Percentiles rank a stretch among this genome's conserved stretches.
phyloP scores from a whole-genome alignment of 106 monocot species.

The Phalaenopsis aphrodite region DNA sequence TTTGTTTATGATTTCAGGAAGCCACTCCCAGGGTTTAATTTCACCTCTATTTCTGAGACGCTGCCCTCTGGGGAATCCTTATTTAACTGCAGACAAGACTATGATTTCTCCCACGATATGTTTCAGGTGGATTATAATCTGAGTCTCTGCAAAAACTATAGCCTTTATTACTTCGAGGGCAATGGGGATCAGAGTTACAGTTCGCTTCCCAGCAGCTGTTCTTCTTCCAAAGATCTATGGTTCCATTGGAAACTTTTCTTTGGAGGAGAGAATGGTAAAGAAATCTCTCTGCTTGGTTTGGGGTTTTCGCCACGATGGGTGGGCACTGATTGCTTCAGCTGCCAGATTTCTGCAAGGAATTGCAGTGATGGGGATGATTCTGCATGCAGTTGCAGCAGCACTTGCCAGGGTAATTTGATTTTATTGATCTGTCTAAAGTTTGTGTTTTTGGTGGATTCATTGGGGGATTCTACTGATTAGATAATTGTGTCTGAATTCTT shows the following conservation, averaged over 20 bases:
- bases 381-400: not conserved
- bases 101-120: conserved; percentile 7
- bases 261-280: not conserved
- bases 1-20: conserved; percentile 1
- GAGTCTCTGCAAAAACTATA: conserved; percentile 3
- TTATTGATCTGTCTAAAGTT: not conserved
- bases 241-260: conserved; percentile 11
- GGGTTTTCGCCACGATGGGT: conserved; percentile 9
- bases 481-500: not conserved
- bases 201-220: not conserved
- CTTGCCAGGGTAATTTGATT: conserved; percentile 7
- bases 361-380: not conserved
- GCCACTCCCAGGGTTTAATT: conserved; percentile 2
- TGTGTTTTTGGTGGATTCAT: not conserved
- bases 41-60: conserved; percentile 3
- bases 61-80: conserved; percentile 3
- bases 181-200: not conserved
- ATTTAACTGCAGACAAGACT: conserved; percentile 1
- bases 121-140: conserved; percentile 4
- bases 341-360: not conserved
- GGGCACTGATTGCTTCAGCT: conserved; percentile 6
- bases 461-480: not conserved
- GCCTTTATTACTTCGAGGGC: conserved; percentile 4
- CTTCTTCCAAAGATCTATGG: conserved; percentile 3
- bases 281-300: conserved; percentile 1